Conservation (phyloP, 139 green algal species). For the Volvox africanus region DNA sequence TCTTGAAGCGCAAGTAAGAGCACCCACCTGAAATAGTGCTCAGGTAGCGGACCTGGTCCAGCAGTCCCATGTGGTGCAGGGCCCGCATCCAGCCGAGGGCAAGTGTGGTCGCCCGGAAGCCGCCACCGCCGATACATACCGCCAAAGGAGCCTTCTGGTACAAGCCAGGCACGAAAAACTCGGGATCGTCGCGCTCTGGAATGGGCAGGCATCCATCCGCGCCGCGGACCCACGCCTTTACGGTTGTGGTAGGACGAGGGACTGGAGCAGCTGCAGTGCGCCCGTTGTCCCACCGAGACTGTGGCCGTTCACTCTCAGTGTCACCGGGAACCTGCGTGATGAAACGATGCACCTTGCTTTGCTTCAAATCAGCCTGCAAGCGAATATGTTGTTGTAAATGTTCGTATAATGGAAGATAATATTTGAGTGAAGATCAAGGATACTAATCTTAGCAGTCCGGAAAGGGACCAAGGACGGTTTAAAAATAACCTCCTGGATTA, state of each 20-base stretch:
- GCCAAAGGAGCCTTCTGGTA: not conserved
- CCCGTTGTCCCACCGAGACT: too few relatives aligned
- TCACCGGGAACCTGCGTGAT: too few relatives aligned
- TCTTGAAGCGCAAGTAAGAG: not conserved
- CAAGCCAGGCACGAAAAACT: not conserved
- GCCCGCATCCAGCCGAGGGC: slow-evolving; percentile 8
- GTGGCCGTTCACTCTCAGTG: too few relatives aligned
- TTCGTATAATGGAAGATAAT: too few relatives aligned
- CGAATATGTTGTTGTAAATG: too few relatives aligned
- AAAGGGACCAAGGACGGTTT: too few relatives aligned
- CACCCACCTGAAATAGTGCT: slow-evolving; percentile 11
- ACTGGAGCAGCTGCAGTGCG: too few relatives aligned
- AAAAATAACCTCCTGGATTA: too few relatives aligned
- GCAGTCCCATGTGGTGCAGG: slow-evolving; percentile 24
- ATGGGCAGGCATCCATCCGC: not conserved
- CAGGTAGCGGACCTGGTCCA: slow-evolving; percentile 1
- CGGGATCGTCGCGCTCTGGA: not conserved
- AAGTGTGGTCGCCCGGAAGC: slow-evolving; percentile 19
- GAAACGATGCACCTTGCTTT: too few relatives aligned
- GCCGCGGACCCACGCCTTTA: not conserved
- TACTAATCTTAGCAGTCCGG: too few relatives aligned
- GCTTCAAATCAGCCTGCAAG: too few relatives aligned
- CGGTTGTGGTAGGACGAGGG: not conserved
- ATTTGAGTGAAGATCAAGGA: too few relatives aligned
- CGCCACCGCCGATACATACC: slow-evolving; percentile 28